Base-by-base conservation (phyloP, 2,329 filamentous ascomycete species). In the Didymella lethalis region DNA sequence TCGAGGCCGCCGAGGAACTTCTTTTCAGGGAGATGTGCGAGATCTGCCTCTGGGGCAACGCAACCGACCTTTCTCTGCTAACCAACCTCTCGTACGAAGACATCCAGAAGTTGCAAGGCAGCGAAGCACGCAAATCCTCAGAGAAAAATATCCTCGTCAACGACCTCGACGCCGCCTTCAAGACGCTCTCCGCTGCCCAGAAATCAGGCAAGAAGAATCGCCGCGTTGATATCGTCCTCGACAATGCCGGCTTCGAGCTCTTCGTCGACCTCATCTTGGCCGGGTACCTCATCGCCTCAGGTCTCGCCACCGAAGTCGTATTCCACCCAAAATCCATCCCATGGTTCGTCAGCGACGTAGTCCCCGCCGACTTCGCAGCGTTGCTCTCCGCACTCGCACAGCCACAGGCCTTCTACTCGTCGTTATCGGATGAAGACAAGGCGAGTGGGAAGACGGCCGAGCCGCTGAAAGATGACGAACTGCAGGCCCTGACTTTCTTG, bases 311-410 rank as follows among this genome's bases (percentile, higher is more conserved):
- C 0, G 87, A 88, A 25, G 84, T 99, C 14, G 88, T 98, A 20
- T 85, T 99, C 10, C 93, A 97, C 72, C 93, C 95, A 50, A 99
- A 99, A 80, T 89, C 88, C 23, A 93, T 99, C 58, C 95, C 95
- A 0, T 99, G 95, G 95, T 99, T 98, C 74, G 95, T 99, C 47
- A 97, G 93, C 0, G 95, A 99, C 71, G 95, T 98, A 3, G 79
- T 97, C 11, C 93, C 94, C 0, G 84, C 82, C 40, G 95, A 99
- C 78, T 97, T 98, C 69, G 84, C 83, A 1, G 88, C 89, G n/a
- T 85, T 98, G 2, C 86, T 99, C 50, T 88, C 86, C 63, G 91
- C 90, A 4, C 84, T 99, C n/a, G 86, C 89, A 7, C 85, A 88
- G 66, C 91, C 95, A 0, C 87, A 89, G 67, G 70, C 79, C 11